Conservation (phyloP, 169 alveolate genomes). For the Toxoplasma gondii region DNA sequence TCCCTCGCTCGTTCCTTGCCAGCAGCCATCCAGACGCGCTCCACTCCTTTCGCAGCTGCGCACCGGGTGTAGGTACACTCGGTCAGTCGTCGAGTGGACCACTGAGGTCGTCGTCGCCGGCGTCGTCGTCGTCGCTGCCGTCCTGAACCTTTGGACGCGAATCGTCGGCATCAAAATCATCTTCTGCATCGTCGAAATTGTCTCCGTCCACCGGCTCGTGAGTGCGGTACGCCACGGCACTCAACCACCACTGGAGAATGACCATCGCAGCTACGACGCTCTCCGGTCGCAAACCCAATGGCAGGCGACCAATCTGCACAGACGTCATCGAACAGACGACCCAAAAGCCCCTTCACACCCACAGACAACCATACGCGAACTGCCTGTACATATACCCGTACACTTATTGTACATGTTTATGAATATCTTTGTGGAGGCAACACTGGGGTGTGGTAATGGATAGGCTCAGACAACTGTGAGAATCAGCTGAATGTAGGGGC, state of each 20-base stretch:
- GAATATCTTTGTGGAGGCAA: neutral
- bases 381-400: neutral
- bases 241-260: slow-evolving; percentile 33
- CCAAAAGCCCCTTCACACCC: neutral
- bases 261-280: neutral
- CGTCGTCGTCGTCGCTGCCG: neutral
- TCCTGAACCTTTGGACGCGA: neutral
- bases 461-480: too few relatives aligned
- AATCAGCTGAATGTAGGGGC: too few relatives aligned
- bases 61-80: too few relatives aligned
- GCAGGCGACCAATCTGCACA: neutral
- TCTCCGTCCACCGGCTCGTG: neutral
- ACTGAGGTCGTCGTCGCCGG: neutral
- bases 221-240: neutral
- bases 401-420: neutral
- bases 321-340: neutral
- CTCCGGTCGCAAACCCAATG: neutral
- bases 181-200: neutral
- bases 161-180: neutral
- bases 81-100: neutral
- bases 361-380: neutral
- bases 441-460: too few relatives aligned
- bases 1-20: too few relatives aligned
- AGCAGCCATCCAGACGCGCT: too few relatives aligned
- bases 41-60: too few relatives aligned